phyloP scores from a whole-genome alignment of 1,284 basidiomycete genomes.

The Dichomitus squalens region DNA sequence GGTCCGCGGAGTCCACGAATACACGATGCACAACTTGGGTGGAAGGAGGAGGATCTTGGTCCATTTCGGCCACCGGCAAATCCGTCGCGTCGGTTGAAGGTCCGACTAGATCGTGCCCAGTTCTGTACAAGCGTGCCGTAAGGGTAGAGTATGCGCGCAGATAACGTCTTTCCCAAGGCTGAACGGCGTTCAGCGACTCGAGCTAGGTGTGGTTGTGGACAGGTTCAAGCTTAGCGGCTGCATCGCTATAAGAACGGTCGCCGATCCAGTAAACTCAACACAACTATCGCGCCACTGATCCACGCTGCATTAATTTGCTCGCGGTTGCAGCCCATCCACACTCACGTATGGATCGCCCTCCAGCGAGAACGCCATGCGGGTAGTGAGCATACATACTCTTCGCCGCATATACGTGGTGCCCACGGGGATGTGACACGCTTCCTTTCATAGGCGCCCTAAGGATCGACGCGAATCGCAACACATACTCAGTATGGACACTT shows the following conservation, averaged over 20 bases:
- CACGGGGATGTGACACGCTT: too few species aligned
- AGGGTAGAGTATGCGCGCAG: neutral
- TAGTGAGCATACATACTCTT: too few species aligned
- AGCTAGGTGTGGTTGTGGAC: neutral
- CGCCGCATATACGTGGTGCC: too few species aligned
- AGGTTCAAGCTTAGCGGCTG: neutral
- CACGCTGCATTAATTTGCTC: too few species aligned
- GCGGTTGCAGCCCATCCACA: too few species aligned
- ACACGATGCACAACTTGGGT: conserved; percentile 11
- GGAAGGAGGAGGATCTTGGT: conserved; percentile 1
- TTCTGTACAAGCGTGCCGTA: neutral
- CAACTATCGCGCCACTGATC: neutral
- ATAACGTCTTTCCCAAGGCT: neutral
- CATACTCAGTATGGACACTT: too few species aligned
- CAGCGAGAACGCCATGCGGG: too few species aligned
- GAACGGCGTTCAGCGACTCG: neutral
- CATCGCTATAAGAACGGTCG: too few species aligned
- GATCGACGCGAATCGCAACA: too few species aligned
- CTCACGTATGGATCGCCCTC: too few species aligned
- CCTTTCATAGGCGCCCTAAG: too few species aligned
- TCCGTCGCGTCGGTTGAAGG: conserved; percentile 2
- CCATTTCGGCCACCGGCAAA: neutral
- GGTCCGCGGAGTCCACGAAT: conserved; percentile 17
- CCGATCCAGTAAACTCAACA: neutral
- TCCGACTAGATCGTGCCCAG: neutral